phyloP scores from a whole-genome alignment of 106 monocot species.

The Platanthera guangdongensis region DNA sequence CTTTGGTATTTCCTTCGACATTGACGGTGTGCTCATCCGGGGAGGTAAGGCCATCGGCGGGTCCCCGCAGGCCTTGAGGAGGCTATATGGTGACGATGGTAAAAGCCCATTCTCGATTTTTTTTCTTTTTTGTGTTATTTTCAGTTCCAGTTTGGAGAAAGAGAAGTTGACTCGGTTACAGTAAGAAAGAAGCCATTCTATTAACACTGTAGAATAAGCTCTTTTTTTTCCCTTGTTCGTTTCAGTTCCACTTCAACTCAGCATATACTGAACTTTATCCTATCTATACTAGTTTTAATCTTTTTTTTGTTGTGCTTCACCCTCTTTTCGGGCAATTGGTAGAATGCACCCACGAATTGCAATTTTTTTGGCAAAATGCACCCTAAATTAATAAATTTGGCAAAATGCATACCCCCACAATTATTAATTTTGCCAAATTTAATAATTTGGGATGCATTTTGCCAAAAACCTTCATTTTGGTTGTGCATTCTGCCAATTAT shows the following conservation, averaged over 20 bases:
- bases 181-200: neutral
- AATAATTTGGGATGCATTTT: too few species aligned
- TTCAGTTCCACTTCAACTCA: neutral
- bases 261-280: neutral
- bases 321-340: too few species aligned
- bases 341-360: too few species aligned
- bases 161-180: neutral
- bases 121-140: neutral
- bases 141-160: neutral
- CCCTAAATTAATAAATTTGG: too few species aligned
- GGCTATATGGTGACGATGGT: slow-evolving; percentile 71
- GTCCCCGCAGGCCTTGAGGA: slow-evolving; percentile 53
- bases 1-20: slow-evolving; percentile 89
- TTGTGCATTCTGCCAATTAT: too few species aligned
- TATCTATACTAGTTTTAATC: neutral
- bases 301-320: too few species aligned
- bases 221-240: neutral
- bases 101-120: neutral
- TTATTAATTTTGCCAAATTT: too few species aligned
- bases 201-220: too few species aligned
- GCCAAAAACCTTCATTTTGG: too few species aligned
- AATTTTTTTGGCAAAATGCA: too few species aligned
- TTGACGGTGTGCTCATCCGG: slow-evolving; percentile 82
- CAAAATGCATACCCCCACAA: too few species aligned
- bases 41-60: slow-evolving; percentile 68